Evolutionary conservation across 1,139 yeast species (phyloP), one percentile per base, ranked within the genome.

Genomic region (Zygosaccharomyces sapae): DNA sequence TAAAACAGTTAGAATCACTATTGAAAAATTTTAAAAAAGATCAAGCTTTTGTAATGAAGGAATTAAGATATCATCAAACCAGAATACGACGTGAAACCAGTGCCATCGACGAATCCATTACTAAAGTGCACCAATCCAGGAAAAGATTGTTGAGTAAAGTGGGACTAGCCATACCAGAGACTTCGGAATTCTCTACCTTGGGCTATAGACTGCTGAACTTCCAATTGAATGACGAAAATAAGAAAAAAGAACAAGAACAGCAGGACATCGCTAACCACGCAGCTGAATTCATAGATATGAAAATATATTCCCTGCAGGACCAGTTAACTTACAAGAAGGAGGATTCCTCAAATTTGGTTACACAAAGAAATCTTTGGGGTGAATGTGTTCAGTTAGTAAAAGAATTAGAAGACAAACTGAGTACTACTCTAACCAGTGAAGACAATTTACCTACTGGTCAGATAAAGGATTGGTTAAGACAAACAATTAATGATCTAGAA

Each of bases 1-100:
- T 62, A 12, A 49, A 44, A 8, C 50, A 53, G 36, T 38, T 62
- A 20, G 55, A 57, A 39, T 41, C 55, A 2, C 38, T 62, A 25
- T 40, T 63, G 12, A 47, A 49, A 4, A 51, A 55, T 13, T 52
- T 57, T 30, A 51, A 50, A 19, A 59, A 57, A 36, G 66, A 63
- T 43, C 48, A 51, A 24, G 44, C 35, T 5, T 58, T 63, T 31
- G 36, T 63, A 4, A 47, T 51, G 8, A 51, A 49, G 9, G 67
- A 63, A 47, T 37, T 57, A 22, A 48, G 43, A 40, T 34, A 34
- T 13, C 53, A 51, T 24, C 47, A 42, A 7, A 40, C 44, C 1
- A 47, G 43, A 24, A 46, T 57, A 36, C 48, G 50, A 38, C 43
- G 24, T 18, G 51, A 56, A 33, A 50, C 49, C 7, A 41, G 44